Evolutionary conservation across 495 filamentous ascomycete genomes (phyloP).

Genomic region (Penicillium paxilli): DNA sequence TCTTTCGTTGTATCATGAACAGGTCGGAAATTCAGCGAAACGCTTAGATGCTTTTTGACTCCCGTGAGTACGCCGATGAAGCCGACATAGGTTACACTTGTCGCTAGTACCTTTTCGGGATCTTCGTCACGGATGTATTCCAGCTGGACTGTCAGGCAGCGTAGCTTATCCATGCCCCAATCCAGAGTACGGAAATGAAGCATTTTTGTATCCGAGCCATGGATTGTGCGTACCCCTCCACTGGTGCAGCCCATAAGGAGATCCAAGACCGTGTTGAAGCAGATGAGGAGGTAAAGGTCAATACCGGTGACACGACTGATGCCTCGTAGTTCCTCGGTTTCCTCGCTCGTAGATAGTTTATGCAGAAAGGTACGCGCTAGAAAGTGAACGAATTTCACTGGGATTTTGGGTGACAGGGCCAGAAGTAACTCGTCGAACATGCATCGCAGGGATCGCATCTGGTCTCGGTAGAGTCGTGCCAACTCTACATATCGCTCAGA

Average conservation of each 20-base stretch:
- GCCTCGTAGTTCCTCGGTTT: constrained; percentile 61
- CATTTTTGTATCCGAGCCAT: constrained; percentile 35
- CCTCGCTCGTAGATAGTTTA: constrained; percentile 52
- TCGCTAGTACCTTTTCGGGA: constrained; percentile 49
- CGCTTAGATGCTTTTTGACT: constrained; percentile 53
- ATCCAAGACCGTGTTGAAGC: constrained; percentile 63
- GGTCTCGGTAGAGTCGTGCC: constrained; percentile 40
- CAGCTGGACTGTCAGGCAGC: constrained; percentile 56
- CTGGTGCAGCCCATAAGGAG: constrained; percentile 67
- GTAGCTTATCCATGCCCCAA: constrained; percentile 64
- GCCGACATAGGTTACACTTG: constrained; percentile 61
- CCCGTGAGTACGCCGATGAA: constrained; percentile 65
- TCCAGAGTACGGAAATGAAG: constrained; percentile 68
- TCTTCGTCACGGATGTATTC: constrained; percentile 49
- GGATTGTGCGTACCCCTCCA: constrained; percentile 44
- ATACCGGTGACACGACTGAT: constrained; percentile 54
- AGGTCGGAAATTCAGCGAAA: constrained; percentile 65
- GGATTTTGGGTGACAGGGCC: constrained; percentile 23
- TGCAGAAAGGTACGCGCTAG: constrained; percentile 47
- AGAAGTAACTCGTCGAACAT: constrained; percentile 50
- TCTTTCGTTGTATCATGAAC: constrained; percentile 50
- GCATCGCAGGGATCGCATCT: constrained; percentile 37
- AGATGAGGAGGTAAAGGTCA: constrained; percentile 58
- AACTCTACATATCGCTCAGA: constrained; percentile 53
- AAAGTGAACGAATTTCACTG: constrained; percentile 28